Evolutionary conservation across 2,329 filamentous ascomycete genomes (phyloP).

Genomic region (Neonectria punicea): DNA sequence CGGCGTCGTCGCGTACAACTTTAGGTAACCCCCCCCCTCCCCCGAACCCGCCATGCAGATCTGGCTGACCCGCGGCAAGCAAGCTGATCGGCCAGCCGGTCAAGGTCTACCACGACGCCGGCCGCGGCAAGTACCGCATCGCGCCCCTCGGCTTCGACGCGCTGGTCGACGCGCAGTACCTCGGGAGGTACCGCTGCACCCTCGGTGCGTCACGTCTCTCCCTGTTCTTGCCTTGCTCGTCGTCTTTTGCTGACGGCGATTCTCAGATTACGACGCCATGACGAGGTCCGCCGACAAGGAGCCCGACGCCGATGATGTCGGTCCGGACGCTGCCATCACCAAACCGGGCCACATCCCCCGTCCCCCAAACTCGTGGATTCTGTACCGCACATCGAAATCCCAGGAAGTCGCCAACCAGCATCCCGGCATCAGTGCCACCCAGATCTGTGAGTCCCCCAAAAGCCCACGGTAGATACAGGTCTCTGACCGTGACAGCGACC

Average conservation of each 20-base stretch:
- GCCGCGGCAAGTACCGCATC: constrained; percentile 40
- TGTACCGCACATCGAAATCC: constrained; percentile 46
- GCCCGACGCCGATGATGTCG: neutral
- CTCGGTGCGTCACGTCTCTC: constrained; percentile 31
- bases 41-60: no score
- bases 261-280: no score
- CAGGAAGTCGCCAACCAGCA: constrained; percentile 36
- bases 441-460: constrained; percentile 46
- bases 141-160: constrained; percentile 37
- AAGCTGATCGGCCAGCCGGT: constrained; percentile 42
- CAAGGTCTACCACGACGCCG: constrained; percentile 39
- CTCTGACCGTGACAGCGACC: constrained; percentile 37
- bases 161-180: constrained; percentile 20
- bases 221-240: no score
- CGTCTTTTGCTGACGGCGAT: no score
- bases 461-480: no score
- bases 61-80: no score
- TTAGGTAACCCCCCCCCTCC: no score
- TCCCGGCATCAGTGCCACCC: constrained; percentile 41
- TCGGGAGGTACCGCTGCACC: constrained; percentile 33
- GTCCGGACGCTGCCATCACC: neutral
- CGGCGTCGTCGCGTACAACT: no score
- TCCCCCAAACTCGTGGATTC: constrained; percentile 48
- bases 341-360: constrained; percentile 37
- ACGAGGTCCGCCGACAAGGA: no score